phyloP scores from a whole-genome alignment of 108 stramenopile species.

The Skeletonema costatum region DNA sequence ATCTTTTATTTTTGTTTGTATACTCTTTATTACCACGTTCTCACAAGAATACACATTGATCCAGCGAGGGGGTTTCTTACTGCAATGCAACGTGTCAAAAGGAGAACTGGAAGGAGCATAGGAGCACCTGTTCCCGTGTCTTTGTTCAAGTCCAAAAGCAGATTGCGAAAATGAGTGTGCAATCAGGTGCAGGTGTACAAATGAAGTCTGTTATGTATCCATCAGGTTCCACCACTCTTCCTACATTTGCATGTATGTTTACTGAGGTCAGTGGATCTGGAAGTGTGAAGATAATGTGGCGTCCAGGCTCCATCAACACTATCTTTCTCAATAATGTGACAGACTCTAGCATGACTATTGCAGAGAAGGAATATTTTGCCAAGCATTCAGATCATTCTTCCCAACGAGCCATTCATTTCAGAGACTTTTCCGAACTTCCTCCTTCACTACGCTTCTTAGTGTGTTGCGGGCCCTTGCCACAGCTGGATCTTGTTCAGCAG shows the following conservation, averaged over 20 bases:
- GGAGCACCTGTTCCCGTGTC: constrained; percentile 17
- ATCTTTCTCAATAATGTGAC: not conserved
- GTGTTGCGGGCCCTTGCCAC: constrained; percentile 14
- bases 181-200: not conserved
- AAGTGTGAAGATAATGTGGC: not conserved
- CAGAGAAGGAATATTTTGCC: not conserved
- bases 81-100: constrained; percentile 25
- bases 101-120: constrained; percentile 17
- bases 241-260: not conserved
- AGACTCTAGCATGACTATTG: not conserved
- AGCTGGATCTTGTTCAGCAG: constrained; percentile 6
- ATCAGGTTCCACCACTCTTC: not conserved
- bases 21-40: not conserved
- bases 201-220: not conserved
- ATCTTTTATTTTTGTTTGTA: no score
- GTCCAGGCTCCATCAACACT: not conserved
- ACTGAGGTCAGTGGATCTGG: constrained; percentile 8
- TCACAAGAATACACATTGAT: not conserved
- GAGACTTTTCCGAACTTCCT: constrained; percentile 10
- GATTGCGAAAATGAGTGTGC: not conserved
- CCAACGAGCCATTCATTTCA: not conserved
- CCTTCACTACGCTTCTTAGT: constrained; percentile 14
- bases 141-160: constrained; percentile 2
- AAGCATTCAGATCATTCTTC: not conserved
- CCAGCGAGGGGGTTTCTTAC: constrained; percentile 12